These are phyloP conservation scores for Arthrobotrys sinensis DNA, from an alignment of 2,329 filamentous ascomycete genomes.

Conservation along the genomic window DNA sequence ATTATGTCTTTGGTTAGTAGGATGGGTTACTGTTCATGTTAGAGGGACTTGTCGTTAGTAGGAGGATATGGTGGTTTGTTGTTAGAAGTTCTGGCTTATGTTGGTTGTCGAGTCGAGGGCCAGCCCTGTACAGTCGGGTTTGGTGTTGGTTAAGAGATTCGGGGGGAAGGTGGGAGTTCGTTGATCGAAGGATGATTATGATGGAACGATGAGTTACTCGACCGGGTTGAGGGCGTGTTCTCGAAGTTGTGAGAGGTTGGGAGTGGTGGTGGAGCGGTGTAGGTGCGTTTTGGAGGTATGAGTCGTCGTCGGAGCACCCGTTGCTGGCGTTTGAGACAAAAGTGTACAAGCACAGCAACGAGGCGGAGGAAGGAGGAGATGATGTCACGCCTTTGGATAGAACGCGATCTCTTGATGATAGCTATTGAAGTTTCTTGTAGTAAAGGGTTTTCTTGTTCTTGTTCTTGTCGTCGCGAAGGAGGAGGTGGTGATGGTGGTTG, in stretches of 20 bases:
- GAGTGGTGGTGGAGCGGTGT: background rate
- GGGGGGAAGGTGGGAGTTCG: background rate
- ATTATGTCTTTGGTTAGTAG: slow-evolving; percentile 46
- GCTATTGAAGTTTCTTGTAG: background rate
- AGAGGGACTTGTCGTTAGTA: slow-evolving; percentile 48
- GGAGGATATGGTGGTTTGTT: slow-evolving; percentile 13
- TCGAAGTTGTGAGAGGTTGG: background rate
- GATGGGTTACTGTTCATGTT: slow-evolving; percentile 55
- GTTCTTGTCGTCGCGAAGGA: slow-evolving; percentile 4
- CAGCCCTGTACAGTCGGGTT: background rate
- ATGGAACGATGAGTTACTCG: background rate
- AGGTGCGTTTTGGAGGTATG: slow-evolving; percentile 1
- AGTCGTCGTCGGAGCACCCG: slow-evolving; percentile 4
- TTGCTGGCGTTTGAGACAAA: background rate
- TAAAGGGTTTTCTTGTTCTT: background rate
- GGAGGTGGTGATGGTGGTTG: slow-evolving; percentile 19
- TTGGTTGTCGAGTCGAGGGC: slow-evolving; percentile 22
- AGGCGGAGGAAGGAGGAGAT: background rate
- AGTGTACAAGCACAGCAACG: background rate
- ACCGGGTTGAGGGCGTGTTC: background rate
- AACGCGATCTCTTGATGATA: background rate
- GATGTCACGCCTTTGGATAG: background rate
- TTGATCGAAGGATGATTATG: background rate
- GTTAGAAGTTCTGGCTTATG: slow-evolving; percentile 14
- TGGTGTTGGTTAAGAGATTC: background rate